Base-by-base conservation (phyloP, 179 eudicot genomes). In the Spergularia azorica region DNA sequence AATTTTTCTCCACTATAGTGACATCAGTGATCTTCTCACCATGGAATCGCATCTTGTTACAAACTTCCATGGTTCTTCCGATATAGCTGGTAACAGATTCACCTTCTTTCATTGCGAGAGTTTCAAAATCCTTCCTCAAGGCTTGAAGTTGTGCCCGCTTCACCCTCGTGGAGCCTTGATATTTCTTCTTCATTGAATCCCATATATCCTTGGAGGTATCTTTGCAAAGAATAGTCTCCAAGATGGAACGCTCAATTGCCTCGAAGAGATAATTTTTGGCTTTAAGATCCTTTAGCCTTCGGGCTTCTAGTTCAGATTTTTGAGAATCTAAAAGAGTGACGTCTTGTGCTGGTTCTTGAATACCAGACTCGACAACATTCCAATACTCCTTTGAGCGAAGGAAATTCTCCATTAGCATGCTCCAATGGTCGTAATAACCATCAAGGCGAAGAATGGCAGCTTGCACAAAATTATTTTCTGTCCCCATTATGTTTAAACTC, bases 371-470 rank as follows among this genome's bases (percentile, higher is more conserved):
- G 0, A 77, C 15, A 0, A 77, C 52, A 14, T 1, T 11, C 79
- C 68, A 77, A 59, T 2, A 77, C 41, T 67, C 72, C 9, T 77
- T 77, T 8, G 71, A 52, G 3, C 80, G 16, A 4, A 79, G 4
- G 3, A 67, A 68, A 61, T 12, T 74, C 20, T 61, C 74, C 70
- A 74, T 74, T 0, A 79, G 12, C 75, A 74, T 74, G 51, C 74
- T 73, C 75, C 58, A 73, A 79, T 79, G 75, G n/a, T 74, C 70
- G 62, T 79, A 73, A 39, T 79, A 75, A 68, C 75, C 82, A 69
- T 74, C 70, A 68, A 74, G 60, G 57, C 39, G 59, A 14, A 72
- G 81, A 59, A 48, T 75, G 10, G 62, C 48, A 11, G 71, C 39
- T 26, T 63, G 62, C 26, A 75, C 61, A 63, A 64, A 64, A 57